Evolutionary conservation across 306 rosid species (phyloP), one percentile per base, ranked within the genome.

Genomic region (Cicer arietinum): DNA sequence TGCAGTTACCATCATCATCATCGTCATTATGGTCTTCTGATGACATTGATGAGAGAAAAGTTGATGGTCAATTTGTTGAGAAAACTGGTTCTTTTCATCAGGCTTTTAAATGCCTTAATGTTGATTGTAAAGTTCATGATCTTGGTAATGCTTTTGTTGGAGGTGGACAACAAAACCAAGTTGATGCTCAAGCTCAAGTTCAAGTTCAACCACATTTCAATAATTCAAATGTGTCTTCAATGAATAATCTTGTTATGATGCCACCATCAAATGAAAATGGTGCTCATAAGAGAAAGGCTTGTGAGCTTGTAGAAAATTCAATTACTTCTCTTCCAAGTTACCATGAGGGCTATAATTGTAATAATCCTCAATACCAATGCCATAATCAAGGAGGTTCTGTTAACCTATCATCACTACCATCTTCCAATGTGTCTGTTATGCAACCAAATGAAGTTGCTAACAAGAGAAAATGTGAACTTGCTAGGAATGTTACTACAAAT

Each of bases 211-310:
- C 6, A 59, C 8, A 30, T 25, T 12, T 35, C 44, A 13, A 30
- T 7, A 12, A 6, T 12, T 5, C 0, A 7, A 44, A 22, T 30
- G 22, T 51, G 40, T 44, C 2, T 42, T 6, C 10, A 64, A 44
- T 25, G 43, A 63, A 63, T 14, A 52, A n/a, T 4, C 41, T 61
- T n/a, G 65, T 10, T 42, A 0, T 76, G 79, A 11, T 10, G n/a
- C 51, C 51, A 10, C n/a, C 51, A 46, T 10, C 22, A n/a, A 51
- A 14, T 65, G 48, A 42, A 3, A 37, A 8, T 39, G 10, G 8
- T 39, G 40, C 39, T 70, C 42, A 69, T 17, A 78, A 58, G 35
- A 63, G 78, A 72, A 72, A 79, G 17, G 50, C 6, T 2, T 8
- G 30, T 2, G 70, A 51, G 1, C 3, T 5, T 13, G 16, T 41